Percentiles rank a stretch among this genome's conserved stretches.
Evolutionary conservation across 73 alveolate genomes (phyloP).

Genomic region (Uronychia setigera): DNA sequence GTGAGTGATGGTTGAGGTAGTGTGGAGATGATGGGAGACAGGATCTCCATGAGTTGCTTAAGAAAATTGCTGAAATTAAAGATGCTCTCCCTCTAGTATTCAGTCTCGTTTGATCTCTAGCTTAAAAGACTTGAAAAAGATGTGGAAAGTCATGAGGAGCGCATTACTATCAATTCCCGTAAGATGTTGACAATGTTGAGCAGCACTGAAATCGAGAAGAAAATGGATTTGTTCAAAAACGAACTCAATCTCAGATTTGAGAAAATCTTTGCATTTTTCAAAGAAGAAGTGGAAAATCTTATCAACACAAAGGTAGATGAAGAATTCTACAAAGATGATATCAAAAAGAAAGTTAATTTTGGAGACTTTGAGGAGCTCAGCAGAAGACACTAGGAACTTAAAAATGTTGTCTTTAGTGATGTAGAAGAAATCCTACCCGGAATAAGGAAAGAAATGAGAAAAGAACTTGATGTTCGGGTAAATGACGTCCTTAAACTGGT

Average conservation of each 20-base stretch:
- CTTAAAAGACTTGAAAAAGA: not conserved
- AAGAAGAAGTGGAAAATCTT: not conserved
- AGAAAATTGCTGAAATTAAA: not conserved
- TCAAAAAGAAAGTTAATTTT: not conserved
- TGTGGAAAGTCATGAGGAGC: not conserved
- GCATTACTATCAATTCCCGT: not conserved
- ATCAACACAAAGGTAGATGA: not conserved
- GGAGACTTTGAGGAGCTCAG: not conserved
- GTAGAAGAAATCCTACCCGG: not conserved
- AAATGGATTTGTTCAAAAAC: not conserved
- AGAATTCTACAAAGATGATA: not conserved
- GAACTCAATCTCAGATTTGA: not conserved
- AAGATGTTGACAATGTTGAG: not conserved
- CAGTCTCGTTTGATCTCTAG: not conserved
- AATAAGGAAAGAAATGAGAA: not conserved
- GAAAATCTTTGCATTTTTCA: not conserved
- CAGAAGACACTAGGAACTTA: not conserved
- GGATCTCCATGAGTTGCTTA: not conserved
- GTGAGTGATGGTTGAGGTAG: constrained; percentile 4
- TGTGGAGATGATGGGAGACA: not conserved
- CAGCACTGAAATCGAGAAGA: not conserved
- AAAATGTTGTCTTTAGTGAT: not conserved
- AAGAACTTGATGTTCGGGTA: not conserved
- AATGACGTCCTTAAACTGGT: not conserved
- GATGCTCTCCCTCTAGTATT: not conserved